Base-by-base conservation (phyloP, 345 rosid species). In the Eucalyptus decipiens region DNA sequence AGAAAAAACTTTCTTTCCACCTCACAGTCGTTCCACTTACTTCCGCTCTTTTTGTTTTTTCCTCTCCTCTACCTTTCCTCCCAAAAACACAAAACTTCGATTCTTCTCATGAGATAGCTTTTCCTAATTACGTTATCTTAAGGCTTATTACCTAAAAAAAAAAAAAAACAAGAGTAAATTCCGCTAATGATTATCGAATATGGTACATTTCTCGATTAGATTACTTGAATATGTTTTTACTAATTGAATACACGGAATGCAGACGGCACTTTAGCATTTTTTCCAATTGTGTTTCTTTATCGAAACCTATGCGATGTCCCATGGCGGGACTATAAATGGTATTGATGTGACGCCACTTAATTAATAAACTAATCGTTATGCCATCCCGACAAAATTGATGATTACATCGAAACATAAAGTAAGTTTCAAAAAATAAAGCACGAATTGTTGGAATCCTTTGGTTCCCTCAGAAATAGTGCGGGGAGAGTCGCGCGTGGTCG, bases 241-340 rank as follows among this genome's bases (percentile, higher is more conserved):
- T 30, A 3, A 62, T 62, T 62, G 34, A 3, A 62, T 62, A 62
- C 34, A 62, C 1, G 1, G 9, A 62, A 62, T 62, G 69, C 9
- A 5, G 5, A 62, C 1, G 17, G 8, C 0, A 3, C 13, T 23
- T 24, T 9, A 4, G 3, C 30, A 24, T 5, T 56, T 56, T 56
- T 56, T 56, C 14, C 6, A 56, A 4, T 24, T 24, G 12, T 24
- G 12, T 56, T 56, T 56, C 62, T 56, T 56, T 2, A 23, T 23
- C 13, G 30, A 56, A 56, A 56, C 62, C 30, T 10, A 10, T 3
- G 62, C 3, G 30, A 28, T 6, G 18, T 60, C 69, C 34, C 16
- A 62, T 62, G 69, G 34, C 9, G 1, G 2, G 69, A 62, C 69
- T 62, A 52, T 52, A 62, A 30, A 62, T 62, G 18, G 69, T 30